Base-by-base conservation (phyloP, 768 basidiomycete genomes). In the button mushroom (Agaricus bisporus) region DNA sequence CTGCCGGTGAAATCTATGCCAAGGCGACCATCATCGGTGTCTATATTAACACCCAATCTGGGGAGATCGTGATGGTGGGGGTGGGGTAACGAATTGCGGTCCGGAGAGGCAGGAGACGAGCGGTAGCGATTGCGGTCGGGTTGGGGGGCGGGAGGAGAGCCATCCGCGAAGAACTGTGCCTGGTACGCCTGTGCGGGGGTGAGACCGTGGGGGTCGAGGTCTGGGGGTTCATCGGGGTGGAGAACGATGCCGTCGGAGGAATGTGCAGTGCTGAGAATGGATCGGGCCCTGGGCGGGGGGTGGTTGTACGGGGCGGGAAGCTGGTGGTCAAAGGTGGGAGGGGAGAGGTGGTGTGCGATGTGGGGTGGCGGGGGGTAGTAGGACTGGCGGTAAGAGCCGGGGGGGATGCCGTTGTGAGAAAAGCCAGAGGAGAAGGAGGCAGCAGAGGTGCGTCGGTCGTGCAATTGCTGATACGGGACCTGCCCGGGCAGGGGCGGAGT, bases 141-240 rank as follows among this genome's bases (percentile, higher is more conserved):
- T 45, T 63, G 63, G 39, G 55, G 68, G 26, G 41, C 58, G 44
- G 68, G 61, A 39, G 76, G 70, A 53, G 66, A 73, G 61, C 74
- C 17, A 7, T 17, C 80, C 54, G 68, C 69, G 61, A 82, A 83
- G 43, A 88, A 76, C 65, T 91, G 86, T 7, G 83, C 81, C 62
- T 89, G 90, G 70, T 90, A 91, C 35, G 86, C 83, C 65, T 91
- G 89, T 9, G 87, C 85, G 41, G 86, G 82, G 3, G 87, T 86
- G 48, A 89, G 76, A 3, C 81, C 83, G 35, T 76, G 55, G 43
- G 72, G 66, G 56, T 82, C 79, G 57, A 72, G 65, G 79, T 79
- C 60, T 75, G 72, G 41, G 75, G 73, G 59, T 80, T 78, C 56
- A 78, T 76, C 52, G 74, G 77, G 51, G 64, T 48, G 72, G 4